Evolutionary conservation across 78 protist species (phyloP).

Genomic region (Polysphondylium violaceum): DNA sequence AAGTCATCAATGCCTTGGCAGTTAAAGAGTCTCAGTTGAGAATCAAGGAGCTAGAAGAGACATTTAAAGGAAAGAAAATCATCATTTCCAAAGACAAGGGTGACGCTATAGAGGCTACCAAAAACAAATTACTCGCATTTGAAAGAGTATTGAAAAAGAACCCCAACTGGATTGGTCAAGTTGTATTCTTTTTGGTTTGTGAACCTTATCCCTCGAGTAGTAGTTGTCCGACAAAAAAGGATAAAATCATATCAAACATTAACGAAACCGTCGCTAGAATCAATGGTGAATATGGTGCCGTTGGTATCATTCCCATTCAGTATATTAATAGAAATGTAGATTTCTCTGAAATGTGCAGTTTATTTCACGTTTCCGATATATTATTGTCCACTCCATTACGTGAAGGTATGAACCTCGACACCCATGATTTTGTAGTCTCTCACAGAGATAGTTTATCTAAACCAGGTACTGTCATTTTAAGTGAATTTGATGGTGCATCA

Average conservation of each 20-base stretch:
- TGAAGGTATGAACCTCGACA: constrained; percentile 69
- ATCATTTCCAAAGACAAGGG: constrained; percentile 53
- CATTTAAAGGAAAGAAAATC: constrained; percentile 38
- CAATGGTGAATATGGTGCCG: constrained; percentile 64
- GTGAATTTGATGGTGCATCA: constrained; percentile 73
- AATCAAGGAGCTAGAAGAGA: constrained; percentile 13
- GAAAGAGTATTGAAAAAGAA: constrained; percentile 39
- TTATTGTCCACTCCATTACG: constrained; percentile 45
- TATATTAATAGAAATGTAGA: constrained; percentile 32
- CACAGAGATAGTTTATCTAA: background rate
- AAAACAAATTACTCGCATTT: constrained; percentile 57
- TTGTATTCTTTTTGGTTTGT: constrained; percentile 53
- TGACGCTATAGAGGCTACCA: constrained; percentile 58
- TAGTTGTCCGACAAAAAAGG: background rate
- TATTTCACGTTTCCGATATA: constrained; percentile 38
- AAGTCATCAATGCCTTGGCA: background rate
- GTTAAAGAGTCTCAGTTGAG: background rate
- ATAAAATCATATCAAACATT: constrained; percentile 40
- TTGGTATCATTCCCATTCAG: constrained; percentile 46
- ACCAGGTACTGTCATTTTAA: constrained; percentile 40
- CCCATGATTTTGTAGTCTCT: constrained; percentile 49
- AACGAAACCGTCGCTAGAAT: constrained; percentile 79
- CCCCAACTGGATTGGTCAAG: constrained; percentile 41
- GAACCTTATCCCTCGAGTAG: constrained; percentile 10
- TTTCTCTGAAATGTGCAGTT: constrained; percentile 42